Percentiles rank a stretch among this genome's conserved stretches.
phyloP scores from a whole-genome alignment of 208 protist genomes.

The Herpetomonas muscarum region DNA sequence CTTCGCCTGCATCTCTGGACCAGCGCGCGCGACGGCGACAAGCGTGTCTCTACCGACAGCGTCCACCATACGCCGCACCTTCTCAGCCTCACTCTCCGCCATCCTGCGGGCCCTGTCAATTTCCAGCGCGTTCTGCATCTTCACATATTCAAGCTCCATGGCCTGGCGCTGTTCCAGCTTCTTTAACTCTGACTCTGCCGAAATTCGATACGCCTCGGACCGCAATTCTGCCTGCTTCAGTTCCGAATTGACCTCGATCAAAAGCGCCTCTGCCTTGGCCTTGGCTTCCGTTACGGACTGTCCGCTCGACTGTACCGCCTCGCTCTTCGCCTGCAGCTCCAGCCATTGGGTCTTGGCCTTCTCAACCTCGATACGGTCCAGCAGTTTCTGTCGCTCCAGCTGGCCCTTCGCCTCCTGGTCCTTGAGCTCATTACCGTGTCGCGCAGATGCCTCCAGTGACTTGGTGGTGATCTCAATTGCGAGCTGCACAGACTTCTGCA shows the following conservation, averaged over 20 bases:
- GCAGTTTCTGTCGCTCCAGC: constrained; percentile 90
- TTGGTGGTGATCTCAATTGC: constrained; percentile 98
- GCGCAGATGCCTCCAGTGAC: constrained; percentile 92
- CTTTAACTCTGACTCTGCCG: constrained; percentile 80
- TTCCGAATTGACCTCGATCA: constrained; percentile 86
- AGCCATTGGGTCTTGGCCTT: constrained; percentile 72
- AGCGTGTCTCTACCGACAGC: constrained; percentile 92
- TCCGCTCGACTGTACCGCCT: constrained; percentile 88
- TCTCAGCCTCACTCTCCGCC: constrained; percentile 85
- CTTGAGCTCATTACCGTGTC: constrained; percentile 90
- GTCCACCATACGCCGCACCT: constrained; percentile 83
- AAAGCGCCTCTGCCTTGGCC: constrained; percentile 84
- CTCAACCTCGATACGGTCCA: constrained; percentile 87
- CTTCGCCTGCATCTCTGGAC: constrained; percentile 95
- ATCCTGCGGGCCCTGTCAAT: constrained; percentile 67
- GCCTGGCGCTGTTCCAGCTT: constrained; percentile 74
- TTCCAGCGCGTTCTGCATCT: constrained; percentile 80
- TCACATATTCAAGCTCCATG: constrained; percentile 84
- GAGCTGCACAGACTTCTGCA: constrained; percentile 97
- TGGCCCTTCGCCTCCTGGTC: constrained; percentile 90
- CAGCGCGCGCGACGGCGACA: constrained; percentile 86
- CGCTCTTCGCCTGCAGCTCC: constrained; percentile 91
- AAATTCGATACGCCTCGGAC: constrained; percentile 77
- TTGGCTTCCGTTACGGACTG: constrained; percentile 90
- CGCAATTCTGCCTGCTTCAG: constrained; percentile 87